These are phyloP conservation scores for Aspergillus viridinutans DNA, from an alignment of 2,329 filamentous ascomycete species.

Conservation along the genomic window DNA sequence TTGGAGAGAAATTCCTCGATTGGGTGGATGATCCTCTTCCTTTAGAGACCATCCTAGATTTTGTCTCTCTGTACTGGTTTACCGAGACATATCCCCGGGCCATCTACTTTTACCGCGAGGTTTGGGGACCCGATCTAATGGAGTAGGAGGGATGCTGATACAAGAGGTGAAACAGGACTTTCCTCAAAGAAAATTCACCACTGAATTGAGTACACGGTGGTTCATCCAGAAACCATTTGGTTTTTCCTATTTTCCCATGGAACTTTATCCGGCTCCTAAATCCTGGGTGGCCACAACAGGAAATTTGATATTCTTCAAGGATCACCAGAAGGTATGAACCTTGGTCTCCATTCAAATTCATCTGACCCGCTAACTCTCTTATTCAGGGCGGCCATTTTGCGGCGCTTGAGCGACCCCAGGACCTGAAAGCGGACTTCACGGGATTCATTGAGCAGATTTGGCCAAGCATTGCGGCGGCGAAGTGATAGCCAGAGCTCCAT, in stretches of 20 bases:
- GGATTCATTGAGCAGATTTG: slow-evolving; percentile 31
- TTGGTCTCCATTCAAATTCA: not conserved
- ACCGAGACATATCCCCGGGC: slow-evolving; percentile 34
- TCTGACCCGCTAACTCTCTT: not conserved
- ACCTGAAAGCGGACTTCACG: slow-evolving; percentile 43
- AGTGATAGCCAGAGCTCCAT: not conserved
- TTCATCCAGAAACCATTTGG: slow-evolving; percentile 45
- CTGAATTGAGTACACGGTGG: slow-evolving; percentile 10
- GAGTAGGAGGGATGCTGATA: not conserved
- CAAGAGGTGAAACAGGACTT: not conserved
- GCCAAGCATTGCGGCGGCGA: slow-evolving; percentile 8
- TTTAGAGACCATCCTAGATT: slow-evolving; percentile 29
- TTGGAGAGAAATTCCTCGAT: slow-evolving; percentile 36
- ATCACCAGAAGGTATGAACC: slow-evolving; percentile 30
- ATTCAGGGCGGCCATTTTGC: slow-evolving; percentile 53
- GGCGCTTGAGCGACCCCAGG: slow-evolving; percentile 39
- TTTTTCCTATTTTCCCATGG: slow-evolving; percentile 44
- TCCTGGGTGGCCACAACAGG: slow-evolving; percentile 33
- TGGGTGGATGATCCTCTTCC: slow-evolving; percentile 34
- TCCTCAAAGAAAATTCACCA: not conserved
- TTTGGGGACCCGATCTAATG: slow-evolving; percentile 1
- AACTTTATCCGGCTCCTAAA: slow-evolving; percentile 40
- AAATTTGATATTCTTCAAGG: slow-evolving; percentile 35
- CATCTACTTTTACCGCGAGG: slow-evolving; percentile 32
- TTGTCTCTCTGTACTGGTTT: slow-evolving; percentile 36